Evolutionary conservation across 257 asterid genomes (phyloP).

Genomic region (Avicennia marina): DNA sequence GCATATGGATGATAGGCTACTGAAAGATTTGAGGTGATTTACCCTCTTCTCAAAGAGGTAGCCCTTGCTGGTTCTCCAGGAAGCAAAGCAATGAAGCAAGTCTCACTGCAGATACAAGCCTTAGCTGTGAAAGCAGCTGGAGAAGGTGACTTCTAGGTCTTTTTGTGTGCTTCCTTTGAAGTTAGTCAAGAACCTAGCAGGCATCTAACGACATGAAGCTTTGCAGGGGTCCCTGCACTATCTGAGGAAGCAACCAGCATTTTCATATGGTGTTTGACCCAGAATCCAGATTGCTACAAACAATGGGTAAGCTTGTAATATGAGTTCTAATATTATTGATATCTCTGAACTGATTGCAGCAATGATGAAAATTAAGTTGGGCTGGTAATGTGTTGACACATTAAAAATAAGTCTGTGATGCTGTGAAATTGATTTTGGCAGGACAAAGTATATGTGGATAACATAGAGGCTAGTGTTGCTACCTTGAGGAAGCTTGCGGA

Average conservation of each 20-base stretch:
- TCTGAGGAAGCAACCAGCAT: conserved; percentile 61
- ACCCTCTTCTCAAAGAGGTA: conserved; percentile 69
- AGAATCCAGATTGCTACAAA: conserved; percentile 68
- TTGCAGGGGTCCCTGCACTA: conserved; percentile 60
- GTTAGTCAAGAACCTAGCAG: not conserved
- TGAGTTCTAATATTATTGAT: not conserved
- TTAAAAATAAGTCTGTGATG: not conserved
- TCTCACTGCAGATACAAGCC: conserved; percentile 55
- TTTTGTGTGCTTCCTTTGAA: not conserved
- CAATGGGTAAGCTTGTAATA: conserved; percentile 87
- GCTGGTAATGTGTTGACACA: no score
- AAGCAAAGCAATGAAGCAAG: conserved; percentile 85
- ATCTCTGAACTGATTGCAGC: not conserved
- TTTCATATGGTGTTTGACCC: conserved; percentile 73
- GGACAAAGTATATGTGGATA: conserved; percentile 58
- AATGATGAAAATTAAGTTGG: not conserved
- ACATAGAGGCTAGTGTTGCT: conserved; percentile 59
- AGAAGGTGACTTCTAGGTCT: conserved; percentile 40
- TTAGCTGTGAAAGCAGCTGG: conserved; percentile 54
- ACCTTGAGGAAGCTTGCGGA: conserved; percentile 51
- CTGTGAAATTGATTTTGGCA: conserved; percentile 24
- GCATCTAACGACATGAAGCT: conserved; percentile 13
- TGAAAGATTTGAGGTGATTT: conserved; percentile 74
- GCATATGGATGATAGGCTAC: conserved; percentile 39
- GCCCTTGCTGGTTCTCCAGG: conserved; percentile 89